A percentile compares a stretch with the other conserved stretches of the same genome.
Evolutionary conservation across 2,329 filamentous ascomycete species (phyloP).

Genomic region (Colletotrichum sojae): DNA sequence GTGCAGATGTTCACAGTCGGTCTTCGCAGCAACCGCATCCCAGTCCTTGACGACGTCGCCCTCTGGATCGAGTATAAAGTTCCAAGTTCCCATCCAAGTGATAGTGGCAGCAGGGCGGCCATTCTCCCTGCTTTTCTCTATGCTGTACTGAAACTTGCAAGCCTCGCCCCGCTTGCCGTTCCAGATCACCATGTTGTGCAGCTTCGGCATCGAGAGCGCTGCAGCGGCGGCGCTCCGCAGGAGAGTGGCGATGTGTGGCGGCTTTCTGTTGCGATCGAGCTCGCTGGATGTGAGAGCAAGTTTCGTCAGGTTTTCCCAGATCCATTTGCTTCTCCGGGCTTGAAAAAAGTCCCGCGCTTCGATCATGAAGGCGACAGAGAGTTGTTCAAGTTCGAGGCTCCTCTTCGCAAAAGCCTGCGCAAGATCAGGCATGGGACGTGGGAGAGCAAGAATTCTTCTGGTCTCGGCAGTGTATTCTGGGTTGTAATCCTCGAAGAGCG

Average conservation of each 20-base stretch:
- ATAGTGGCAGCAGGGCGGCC: background rate
- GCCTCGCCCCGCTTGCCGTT: constrained; percentile 48
- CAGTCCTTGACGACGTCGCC: background rate
- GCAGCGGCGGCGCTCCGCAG: constrained; percentile 43
- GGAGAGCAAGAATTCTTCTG: too few relatives aligned
- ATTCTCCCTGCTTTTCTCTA: too few relatives aligned
- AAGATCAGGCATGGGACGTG: constrained; percentile 10
- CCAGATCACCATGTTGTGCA: constrained; percentile 52
- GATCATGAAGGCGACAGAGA: constrained; percentile 49
- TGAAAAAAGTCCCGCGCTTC: constrained; percentile 49
- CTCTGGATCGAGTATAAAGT: background rate
- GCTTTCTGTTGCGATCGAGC: constrained; percentile 41
- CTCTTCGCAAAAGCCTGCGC: constrained; percentile 44
- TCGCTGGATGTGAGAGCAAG: constrained; percentile 51
- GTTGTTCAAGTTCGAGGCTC: constrained; percentile 47
- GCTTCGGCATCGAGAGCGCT: constrained; percentile 47
- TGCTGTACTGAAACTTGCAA: constrained; percentile 51
- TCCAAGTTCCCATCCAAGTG: constrained; percentile 18
- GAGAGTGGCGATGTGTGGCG: constrained; percentile 39
- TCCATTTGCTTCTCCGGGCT: constrained; percentile 44
- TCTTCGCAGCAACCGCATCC: background rate
- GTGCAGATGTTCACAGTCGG: background rate
- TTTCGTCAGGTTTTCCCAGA: constrained; percentile 47
- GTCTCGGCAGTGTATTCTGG: too few relatives aligned
- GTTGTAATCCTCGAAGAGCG: constrained; percentile 48